phyloP scores from a whole-genome alignment of 2,329 filamentous ascomycete genomes.

The Parastagonospora nodorum region DNA sequence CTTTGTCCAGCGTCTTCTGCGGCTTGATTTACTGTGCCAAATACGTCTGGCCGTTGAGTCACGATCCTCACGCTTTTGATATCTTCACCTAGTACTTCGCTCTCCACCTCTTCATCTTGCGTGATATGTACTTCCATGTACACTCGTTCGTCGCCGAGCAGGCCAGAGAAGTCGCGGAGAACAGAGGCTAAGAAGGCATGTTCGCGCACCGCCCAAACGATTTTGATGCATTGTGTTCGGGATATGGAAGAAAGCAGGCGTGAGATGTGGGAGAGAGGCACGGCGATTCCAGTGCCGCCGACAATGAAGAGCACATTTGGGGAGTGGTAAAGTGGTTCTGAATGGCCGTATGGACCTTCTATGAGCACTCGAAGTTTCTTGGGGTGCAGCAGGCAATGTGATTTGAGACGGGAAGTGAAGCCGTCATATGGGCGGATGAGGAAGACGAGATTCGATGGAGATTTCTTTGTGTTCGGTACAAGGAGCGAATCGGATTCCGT shows the following conservation, averaged over 20 bases:
- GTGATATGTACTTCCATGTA: conserved; percentile 35
- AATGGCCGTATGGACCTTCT: conserved; percentile 58
- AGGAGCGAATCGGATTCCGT: conserved; percentile 40
- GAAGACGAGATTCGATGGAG: conserved; percentile 47
- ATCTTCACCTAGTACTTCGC: conserved; percentile 19
- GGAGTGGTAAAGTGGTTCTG: conserved; percentile 49
- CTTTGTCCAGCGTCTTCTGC: conserved; percentile 36
- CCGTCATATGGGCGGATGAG: conserved; percentile 58
- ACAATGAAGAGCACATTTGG: conserved; percentile 44
- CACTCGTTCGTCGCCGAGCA: conserved; percentile 32
- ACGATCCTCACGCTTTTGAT: conserved; percentile 33
- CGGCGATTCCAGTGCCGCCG: conserved; percentile 44
- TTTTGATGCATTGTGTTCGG: conserved; percentile 23
- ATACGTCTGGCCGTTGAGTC: conserved; percentile 48
- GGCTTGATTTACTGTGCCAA: conserved; percentile 37
- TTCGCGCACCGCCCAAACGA: conserved; percentile 43
- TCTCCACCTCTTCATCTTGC: conserved; percentile 27
- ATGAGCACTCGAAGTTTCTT: conserved; percentile 49
- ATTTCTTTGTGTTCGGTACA: not conserved
- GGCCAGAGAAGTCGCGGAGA: conserved; percentile 24
- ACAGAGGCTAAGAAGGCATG: conserved; percentile 33
- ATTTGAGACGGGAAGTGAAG: conserved; percentile 54
- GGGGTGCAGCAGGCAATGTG: conserved; percentile 20
- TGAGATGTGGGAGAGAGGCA: conserved; percentile 37
- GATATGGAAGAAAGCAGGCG: conserved; percentile 21